Base-by-base conservation (phyloP, 305 asterid genomes). In the Rubia tinctorum region DNA sequence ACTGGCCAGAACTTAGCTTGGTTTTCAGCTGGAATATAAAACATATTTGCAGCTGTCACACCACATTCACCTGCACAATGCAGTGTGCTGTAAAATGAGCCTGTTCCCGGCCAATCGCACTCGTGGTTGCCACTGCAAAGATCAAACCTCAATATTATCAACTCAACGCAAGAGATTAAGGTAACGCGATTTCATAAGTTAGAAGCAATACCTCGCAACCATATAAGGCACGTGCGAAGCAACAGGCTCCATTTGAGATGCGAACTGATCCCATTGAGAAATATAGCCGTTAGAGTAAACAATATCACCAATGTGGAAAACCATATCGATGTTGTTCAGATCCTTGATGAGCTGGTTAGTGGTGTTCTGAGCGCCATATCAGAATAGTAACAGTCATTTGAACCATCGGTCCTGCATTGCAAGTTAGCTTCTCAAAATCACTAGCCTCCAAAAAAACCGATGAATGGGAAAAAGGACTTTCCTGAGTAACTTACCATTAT, bases 41-140 rank as follows among this genome's bases (percentile, higher is more conserved):
- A 94, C 92, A 90, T 86, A 53, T 88, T 86, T 79, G 89, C 90
- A 68, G 96, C 96, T 68, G 79, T 66, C 73, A 94, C 99, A 53
- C 98, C 99, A 82, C 97, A 94, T 79, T 94, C 99, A 77, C 99
- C 99, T 39, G 98, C 99, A 0, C 97, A 94, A 76, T 94, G 98
- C 81, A 66, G 71, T 82, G n/a, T 88, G 67, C 78, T 88, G 27
- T 92, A 94, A 78, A 94, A 94, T 12, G 99, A 94, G 39, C 99
- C 99, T 8, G 95, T 58, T 13, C 79, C 92, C 56, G 99, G 99
- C 99, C 99, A 94, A 82, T 94, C 99, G 0, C 99, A 91, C 84
- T 94, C 99, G 53, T 94, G 99, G 87, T 94, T 94, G 72, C 99
- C 99, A 58, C 99, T 91, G 86, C 76, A 81, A 71, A 30, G n/a